Evolutionary conservation across 371 early-diverging fungal species (phyloP), one percentile per base, ranked within the genome.

Genomic region (Actinomucor elegans): DNA sequence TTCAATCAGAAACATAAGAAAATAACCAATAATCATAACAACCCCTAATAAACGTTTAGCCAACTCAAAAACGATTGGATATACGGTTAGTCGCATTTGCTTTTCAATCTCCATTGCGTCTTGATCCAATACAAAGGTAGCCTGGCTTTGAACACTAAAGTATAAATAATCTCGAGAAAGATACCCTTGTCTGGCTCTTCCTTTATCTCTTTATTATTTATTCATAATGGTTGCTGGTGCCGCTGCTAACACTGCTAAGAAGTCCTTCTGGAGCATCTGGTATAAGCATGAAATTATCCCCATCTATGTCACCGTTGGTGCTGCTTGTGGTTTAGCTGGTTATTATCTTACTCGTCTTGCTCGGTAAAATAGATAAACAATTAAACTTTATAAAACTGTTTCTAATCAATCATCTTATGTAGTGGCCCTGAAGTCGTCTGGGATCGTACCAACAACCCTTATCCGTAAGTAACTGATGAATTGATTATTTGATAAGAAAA

Each of bases 391-490:
- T 4, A 43, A 43, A 43, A 23, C 10, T 18, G 23, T 21, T 6
- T 32, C 32, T 12, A 32, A 8, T 12, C n/a, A n/a, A n/a, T n/a
- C n/a, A n/a, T 5, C 23, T 17, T 31, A 44, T 17, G 36, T 43
- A 67, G 75, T 55, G 75, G 75, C 33, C 75, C 75, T 69, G 79
- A 78, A 38, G 73, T 75, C 41, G 79, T 78, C 53, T 78, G 79
- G 79, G 79, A 75, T 45, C 73, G 75, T 48, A 61, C 55, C 52
- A 67, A 64, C 65, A 77, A 77, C 71, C 78, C 78, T 64, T 75
- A 72, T 65, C 78, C 78, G n/a, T n/a, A n/a, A n/a, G n/a, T n/a
- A n/a, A n/a, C n/a, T n/a, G n/a, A n/a, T n/a, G n/a, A n/a, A n/a
- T n/a, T n/a, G n/a, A n/a, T n/a, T n/a, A n/a, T n/a, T n/a, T n/a